Evolutionary conservation across 2,329 filamentous ascomycete species (phyloP).

Genomic region (Fusarium ramigenum): DNA sequence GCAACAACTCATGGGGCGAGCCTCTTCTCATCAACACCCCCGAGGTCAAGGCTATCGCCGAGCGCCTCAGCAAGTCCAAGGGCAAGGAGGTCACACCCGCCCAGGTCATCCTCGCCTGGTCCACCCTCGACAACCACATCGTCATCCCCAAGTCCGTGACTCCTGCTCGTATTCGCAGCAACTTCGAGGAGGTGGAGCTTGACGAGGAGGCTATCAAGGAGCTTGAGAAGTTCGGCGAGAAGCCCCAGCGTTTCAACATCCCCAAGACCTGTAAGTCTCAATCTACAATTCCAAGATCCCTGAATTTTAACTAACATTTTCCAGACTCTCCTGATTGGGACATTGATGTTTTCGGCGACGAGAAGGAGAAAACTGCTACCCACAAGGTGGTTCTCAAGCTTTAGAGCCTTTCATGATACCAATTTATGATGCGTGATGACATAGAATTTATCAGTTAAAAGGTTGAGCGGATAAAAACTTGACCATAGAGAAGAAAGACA

Average conservation of each 20-base stretch:
- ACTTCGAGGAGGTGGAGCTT: constrained; percentile 75
- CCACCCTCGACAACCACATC: constrained; percentile 67
- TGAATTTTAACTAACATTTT: constrained; percentile 4
- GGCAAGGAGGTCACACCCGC: constrained; percentile 53
- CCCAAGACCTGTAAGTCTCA: constrained; percentile 52
- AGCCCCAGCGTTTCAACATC: constrained; percentile 56
- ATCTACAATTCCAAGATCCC: background rate
- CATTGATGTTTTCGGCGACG: constrained; percentile 65
- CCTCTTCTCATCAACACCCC: constrained; percentile 67
- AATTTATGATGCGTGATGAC: constrained; percentile 24
- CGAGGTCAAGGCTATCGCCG: constrained; percentile 65
- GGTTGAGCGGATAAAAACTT: background rate
- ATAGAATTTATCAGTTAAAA: constrained; percentile 19
- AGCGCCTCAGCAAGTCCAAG: constrained; percentile 50
- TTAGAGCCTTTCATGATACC: constrained; percentile 34
- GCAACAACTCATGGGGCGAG: constrained; percentile 55
- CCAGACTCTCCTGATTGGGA: constrained; percentile 63
- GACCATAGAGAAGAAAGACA: constrained; percentile 1
- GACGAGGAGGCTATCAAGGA: constrained; percentile 65
- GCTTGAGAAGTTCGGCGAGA: constrained; percentile 69
- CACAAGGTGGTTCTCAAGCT: constrained; percentile 57
- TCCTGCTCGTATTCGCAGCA: constrained; percentile 71
- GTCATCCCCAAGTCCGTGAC: constrained; percentile 82
- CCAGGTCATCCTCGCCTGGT: constrained; percentile 66
- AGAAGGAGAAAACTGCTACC: constrained; percentile 59